Evolutionary conservation across 1,284 basidiomycete species (phyloP).

Genomic region (Porogramme epimiltina): DNA sequence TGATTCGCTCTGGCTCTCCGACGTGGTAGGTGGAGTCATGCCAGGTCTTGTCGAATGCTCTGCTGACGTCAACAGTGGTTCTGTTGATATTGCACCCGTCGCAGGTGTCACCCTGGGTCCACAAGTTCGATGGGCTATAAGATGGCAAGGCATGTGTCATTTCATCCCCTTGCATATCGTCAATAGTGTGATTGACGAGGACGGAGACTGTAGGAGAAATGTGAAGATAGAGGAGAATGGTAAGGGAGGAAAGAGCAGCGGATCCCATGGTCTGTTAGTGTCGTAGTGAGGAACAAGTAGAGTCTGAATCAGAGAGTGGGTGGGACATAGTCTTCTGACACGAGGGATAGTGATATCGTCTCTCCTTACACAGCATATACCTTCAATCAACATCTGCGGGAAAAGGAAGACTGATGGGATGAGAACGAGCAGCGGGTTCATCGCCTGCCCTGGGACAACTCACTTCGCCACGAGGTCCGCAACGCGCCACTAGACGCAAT

Average conservation of each 20-base stretch:
- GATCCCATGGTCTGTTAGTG: no score
- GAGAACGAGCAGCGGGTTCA: no score
- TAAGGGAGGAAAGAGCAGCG: not conserved
- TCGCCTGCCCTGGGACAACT: no score
- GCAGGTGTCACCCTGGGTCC: conserved; percentile 10
- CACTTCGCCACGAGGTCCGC: no score
- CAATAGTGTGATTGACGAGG: conserved; percentile 16
- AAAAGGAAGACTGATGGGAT: no score
- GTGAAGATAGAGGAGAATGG: not conserved
- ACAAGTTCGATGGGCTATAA: conserved; percentile 1
- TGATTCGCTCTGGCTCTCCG: not conserved
- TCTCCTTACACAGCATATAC: no score
- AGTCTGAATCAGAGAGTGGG: no score
- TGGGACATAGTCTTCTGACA: no score
- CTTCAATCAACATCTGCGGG: no score
- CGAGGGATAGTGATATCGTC: no score
- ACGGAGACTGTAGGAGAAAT: conserved; percentile 1
- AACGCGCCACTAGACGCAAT: no score
- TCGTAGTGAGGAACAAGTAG: no score
- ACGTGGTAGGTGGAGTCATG: conserved; percentile 2
- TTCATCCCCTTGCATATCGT: conserved; percentile 8
- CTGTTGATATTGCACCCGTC: not conserved
- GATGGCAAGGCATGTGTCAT: conserved; percentile 1
- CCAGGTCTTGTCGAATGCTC: not conserved
- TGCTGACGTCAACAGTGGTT: not conserved